phyloP scores from a whole-genome alignment of 1,284 basidiomycete species.

The Coriolopsis trogii region DNA sequence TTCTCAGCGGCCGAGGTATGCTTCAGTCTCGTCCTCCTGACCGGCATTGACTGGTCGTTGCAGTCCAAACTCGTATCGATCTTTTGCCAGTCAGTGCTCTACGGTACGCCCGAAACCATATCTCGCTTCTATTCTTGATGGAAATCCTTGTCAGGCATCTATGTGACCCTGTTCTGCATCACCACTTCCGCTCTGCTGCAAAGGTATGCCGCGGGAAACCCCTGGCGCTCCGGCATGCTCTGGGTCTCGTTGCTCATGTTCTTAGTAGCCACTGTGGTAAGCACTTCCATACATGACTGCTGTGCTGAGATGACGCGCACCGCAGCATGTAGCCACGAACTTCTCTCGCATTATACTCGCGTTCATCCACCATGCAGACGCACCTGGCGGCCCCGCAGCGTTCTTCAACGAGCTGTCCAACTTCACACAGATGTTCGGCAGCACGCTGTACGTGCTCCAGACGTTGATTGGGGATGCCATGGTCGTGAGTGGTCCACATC shows the following conservation, averaged over 20 bases:
- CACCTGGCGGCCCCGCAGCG: constrained; percentile 26
- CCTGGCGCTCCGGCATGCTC: constrained; percentile 10
- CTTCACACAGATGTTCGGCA: constrained; percentile 29
- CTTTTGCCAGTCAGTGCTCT: constrained; percentile 19
- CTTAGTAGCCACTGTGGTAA: constrained; percentile 17
- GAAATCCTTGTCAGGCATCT: constrained; percentile 6
- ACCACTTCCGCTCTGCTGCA: constrained; percentile 9
- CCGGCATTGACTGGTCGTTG: neutral
- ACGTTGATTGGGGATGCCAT: constrained; percentile 22
- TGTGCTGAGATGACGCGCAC: too few species aligned
- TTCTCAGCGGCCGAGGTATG: constrained; percentile 15
- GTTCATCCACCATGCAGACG: constrained; percentile 21
- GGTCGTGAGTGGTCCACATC: constrained; percentile 20
- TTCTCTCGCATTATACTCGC: constrained; percentile 28
- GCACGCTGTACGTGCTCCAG: constrained; percentile 27
- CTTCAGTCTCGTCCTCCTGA: neutral
- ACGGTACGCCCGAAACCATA: constrained; percentile 4
- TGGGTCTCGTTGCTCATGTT: constrained; percentile 11
- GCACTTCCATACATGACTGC: too few species aligned
- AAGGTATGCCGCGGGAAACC: constrained; percentile 3
- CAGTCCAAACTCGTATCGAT: constrained; percentile 21
- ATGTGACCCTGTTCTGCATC: constrained; percentile 12
- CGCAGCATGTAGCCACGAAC: constrained; percentile 24
- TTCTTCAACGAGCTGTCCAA: constrained; percentile 27
- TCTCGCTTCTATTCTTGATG: neutral